Base-by-base conservation (phyloP, 2,329 filamentous ascomycete genomes). In the Sporothrix pseudoabietina region DNA sequence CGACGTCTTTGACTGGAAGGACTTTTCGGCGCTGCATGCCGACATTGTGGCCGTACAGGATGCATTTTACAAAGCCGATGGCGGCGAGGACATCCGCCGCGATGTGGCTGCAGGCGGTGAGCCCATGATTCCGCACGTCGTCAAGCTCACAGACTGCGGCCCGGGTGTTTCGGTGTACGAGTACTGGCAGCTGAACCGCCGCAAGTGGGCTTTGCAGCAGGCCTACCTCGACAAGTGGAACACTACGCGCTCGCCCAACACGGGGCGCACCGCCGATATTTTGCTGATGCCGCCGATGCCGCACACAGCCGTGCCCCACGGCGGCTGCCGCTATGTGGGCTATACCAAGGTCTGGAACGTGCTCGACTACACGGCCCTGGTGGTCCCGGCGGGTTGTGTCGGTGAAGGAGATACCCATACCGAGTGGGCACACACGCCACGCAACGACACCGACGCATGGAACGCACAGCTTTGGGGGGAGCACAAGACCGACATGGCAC, bases 111-210 rank as follows among this genome's bases (percentile, higher is more conserved):
- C 80, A 1, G 87, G 84, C 0, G 88, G 89, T 1, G 89, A 91
- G 72, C 89, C 89, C 0, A 85, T 84, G 55, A 84, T 90, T 3
- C 85, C 87, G 0, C 87, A 89, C 72, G 88, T 91, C 0, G 83
- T 90, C 77, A 83, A 81, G 0, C 82, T 91, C 6, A 79, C 91
- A 16, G 86, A 87, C 70, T 82, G 83, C 0, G 86, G 83, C 1
- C 76, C 83, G 12, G 78, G 87, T 0, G 87, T 91, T 16, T 89
- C 87, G 0, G 88, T 91, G 0, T 90, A 88, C 73, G 83, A 89
- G 4, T 92, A 91, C 79, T 92, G 89, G 90, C 88, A 91, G 76
- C 82, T 92, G 7, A 91, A 91, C 79, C 87, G 82, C 74, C 82
- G 84, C 35, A 91, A 91, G 77, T 73, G 83, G 35, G 81, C 80